Conservation (phyloP, 2,329 filamentous ascomycete species). For the Neonectria magnoliae region DNA sequence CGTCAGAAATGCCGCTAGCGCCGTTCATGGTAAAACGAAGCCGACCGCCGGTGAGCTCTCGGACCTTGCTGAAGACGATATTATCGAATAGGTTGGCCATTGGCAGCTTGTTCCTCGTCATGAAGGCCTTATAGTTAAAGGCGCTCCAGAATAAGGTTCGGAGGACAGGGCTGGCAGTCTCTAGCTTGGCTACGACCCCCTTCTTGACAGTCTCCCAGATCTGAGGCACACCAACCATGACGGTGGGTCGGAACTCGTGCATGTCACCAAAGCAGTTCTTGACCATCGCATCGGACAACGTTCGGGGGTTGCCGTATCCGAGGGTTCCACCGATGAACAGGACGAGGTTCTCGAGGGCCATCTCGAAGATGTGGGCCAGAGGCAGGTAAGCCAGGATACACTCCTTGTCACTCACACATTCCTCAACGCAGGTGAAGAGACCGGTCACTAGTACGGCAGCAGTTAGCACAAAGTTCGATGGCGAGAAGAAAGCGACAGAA, state of each 20-base stretch:
- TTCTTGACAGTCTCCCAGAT: conserved; percentile 99
- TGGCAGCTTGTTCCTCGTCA: conserved; percentile 68
- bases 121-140: conserved; percentile 67
- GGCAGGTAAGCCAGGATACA: conserved; percentile 90
- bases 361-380: conserved; percentile 95
- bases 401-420: conserved; percentile 81
- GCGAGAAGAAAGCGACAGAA: not conserved
- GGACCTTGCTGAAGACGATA: conserved; percentile 91
- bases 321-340: conserved; percentile 90
- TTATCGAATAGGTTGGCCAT: conserved; percentile 78
- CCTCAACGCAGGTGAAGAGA: conserved; percentile 79
- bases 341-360: conserved; percentile 92
- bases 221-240: conserved; percentile 93
- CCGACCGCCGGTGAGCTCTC: conserved; percentile 86
- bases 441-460: conserved; percentile 69
- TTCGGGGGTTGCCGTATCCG: conserved; percentile 92
- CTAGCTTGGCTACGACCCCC: conserved; percentile 84
- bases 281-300: conserved; percentile 85
- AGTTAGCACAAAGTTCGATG: conserved; percentile 30
- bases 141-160: conserved; percentile 81
- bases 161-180: conserved; percentile 73
- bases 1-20: conserved; percentile 87
- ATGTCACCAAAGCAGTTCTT: conserved; percentile 94
- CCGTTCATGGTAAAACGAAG: conserved; percentile 94
- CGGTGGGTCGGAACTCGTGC: conserved; percentile 86